phyloP scores from a whole-genome alignment of 257 asterid genomes.

The Penstemon barbatus region DNA sequence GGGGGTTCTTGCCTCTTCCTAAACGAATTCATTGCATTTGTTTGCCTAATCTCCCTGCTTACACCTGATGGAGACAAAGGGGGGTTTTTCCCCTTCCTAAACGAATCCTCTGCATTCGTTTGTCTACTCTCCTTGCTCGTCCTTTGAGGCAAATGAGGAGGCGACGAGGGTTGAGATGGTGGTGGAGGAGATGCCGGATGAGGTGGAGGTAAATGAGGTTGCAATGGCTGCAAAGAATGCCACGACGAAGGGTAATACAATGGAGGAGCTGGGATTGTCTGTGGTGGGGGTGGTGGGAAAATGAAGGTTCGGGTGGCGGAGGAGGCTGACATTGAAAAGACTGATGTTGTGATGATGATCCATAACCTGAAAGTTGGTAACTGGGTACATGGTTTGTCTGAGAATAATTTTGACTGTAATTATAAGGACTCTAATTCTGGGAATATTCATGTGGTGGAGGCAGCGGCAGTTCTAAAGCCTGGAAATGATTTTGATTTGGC shows the following conservation, averaged over 20 bases:
- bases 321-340: conserved; percentile 56
- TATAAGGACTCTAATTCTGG: conserved; percentile 49
- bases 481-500: conserved; percentile 55
- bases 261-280: conserved; percentile 55
- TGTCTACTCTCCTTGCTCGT: no score
- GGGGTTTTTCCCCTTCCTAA: no score
- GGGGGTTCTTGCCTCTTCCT: conserved; percentile 33
- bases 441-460: conserved; percentile 42
- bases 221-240: conserved; percentile 53
- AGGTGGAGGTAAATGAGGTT: conserved; percentile 41
- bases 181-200: conserved; percentile 77
- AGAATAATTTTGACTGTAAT: conserved; percentile 45
- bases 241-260: conserved; percentile 47
- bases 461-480: conserved; percentile 50
- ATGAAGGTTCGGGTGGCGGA: conserved; percentile 73
- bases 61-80: no score
- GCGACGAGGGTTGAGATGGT: conserved; percentile 58
- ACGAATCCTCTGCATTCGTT: no score
- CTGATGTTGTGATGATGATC: conserved; percentile 49
- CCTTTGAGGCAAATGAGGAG: conserved; percentile 31
- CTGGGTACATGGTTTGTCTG: conserved; percentile 54
- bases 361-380: conserved; percentile 42
- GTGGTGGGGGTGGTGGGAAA: conserved; percentile 60
- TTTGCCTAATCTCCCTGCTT: no score
- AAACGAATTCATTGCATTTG: no score